Evolutionary conservation across 2,329 filamentous ascomycete species (phyloP), one percentile per base, ranked within the genome.

Genomic region (Beauveria rudraprayagi): DNA sequence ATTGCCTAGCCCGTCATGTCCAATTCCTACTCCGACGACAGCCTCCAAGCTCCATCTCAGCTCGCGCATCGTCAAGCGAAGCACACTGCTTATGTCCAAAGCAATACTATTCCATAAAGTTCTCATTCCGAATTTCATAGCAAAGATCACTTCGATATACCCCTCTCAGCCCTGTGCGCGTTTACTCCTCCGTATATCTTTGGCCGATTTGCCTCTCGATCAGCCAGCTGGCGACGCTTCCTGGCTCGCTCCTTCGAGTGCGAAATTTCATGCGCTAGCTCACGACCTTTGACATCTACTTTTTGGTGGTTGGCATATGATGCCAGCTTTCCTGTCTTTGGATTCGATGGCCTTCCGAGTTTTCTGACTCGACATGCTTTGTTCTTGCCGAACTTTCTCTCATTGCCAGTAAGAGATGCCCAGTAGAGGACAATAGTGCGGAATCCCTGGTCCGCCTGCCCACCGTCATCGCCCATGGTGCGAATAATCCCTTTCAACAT

Each of bases 371-470:
- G 30, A 4, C 30, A 37, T 19, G n/a, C 2, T 5, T 64, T 65
- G 6, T 41, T 14, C 54, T 65, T 65, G 17, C 56, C 56, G 50
- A 65, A 71, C n/a, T 61, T 69, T 5, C 59, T 62, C 1, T 65
- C 24, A 0, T 66, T 63, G 46, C 64, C 62, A 28, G 69, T 66
- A 30, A 66, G 62, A 1, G 47, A 41, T 3, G 72, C 72, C 1
- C 71, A 69, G 2, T 67, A 62, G 0, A 73, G 60, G 1, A 71
- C 68, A 0, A 68, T 71, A 14, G 66, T 48, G 0, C 71, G 68
- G 57, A 75, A 63, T 1, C 70, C 48, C 0, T 63, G 61, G 54
- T 75, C 72, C 1, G 56, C 34, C 3, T 55, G 43, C 16, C 26
- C 11, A 4, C 47, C 8, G 10, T 67, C 64, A 34, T 68, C 60